Evolutionary conservation across 106 monocot species (phyloP).

Genomic region (Xerophyta viscosa): DNA sequence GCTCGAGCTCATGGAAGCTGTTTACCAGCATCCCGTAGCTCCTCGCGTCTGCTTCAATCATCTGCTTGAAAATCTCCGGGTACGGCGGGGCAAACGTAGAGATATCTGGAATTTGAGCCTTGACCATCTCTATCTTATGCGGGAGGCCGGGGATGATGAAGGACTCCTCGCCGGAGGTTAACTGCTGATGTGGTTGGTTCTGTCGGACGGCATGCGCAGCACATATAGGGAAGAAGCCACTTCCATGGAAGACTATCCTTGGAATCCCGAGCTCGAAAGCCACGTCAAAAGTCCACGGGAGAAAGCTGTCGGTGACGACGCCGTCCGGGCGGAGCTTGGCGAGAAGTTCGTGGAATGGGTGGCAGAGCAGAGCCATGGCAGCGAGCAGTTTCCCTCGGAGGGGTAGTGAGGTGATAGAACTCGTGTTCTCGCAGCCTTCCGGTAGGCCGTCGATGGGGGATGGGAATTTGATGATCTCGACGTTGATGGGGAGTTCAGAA

Average conservation of each 20-base stretch:
- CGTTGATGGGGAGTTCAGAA: not conserved
- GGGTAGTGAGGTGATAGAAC: not conserved
- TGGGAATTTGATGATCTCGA: not conserved
- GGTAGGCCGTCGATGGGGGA: conserved; percentile 1
- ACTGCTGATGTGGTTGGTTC: not conserved
- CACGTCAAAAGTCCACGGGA: conserved; percentile 9
- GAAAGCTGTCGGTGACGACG: conserved; percentile 14
- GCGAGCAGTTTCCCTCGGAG: too few species aligned
- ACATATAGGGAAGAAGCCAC: conserved; percentile 10
- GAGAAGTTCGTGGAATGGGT: conserved; percentile 7
- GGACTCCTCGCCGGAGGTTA: not conserved
- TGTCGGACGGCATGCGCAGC: not conserved
- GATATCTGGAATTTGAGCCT: not conserved
- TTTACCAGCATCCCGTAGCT: conserved; percentile 16
- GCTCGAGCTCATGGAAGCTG: conserved; percentile 23
- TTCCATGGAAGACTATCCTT: conserved; percentile 9
- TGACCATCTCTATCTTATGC: conserved; percentile 6
- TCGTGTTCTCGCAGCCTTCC: conserved; percentile 1
- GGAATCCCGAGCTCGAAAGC: conserved; percentile 8
- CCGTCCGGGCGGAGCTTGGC: not conserved
- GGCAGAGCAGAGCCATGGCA: not conserved
- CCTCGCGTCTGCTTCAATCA: not conserved
- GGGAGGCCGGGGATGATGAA: conserved; percentile 12
- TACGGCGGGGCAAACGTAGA: not conserved
- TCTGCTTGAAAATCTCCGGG: not conserved